phyloP scores from a whole-genome alignment of 352 stramenopile species.

The Pythium dissotocum region DNA sequence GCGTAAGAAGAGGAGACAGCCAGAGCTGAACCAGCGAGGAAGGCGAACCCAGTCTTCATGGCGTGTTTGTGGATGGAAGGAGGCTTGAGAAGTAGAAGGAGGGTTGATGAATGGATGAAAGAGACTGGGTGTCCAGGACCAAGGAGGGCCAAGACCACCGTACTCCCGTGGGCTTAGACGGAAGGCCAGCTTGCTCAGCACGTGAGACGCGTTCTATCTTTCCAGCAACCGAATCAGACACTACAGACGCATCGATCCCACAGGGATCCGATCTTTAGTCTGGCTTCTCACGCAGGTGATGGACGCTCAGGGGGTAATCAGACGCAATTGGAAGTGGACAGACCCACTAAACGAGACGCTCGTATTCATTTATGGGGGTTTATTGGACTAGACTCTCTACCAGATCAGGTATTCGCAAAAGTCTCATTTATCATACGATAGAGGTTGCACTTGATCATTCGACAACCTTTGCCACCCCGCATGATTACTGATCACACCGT shows the following conservation, averaged over 20 bases:
- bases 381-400: background rate
- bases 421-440: background rate
- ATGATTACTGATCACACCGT: conserved; percentile 1
- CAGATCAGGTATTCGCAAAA: background rate
- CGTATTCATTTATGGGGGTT: background rate
- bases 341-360: background rate
- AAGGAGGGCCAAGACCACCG: too few species aligned
- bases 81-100: background rate
- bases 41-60: background rate
- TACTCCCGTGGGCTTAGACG: background rate
- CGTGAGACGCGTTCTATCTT: background rate
- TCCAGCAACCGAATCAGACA: background rate
- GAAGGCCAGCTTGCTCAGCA: background rate
- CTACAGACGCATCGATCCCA: background rate
- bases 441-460: background rate
- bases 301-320: background rate
- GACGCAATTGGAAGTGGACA: background rate
- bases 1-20: background rate
- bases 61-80: background rate
- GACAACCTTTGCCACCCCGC: background rate
- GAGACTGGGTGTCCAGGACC: too few species aligned
- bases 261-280: background rate
- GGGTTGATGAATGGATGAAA: background rate
- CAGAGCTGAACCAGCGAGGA: background rate
- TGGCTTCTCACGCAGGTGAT: background rate